Percentiles rank a stretch among this genome's conserved stretches.
These are phyloP conservation scores for Vigna hirtella DNA, from an alignment of 306 rosid genomes.

Conservation along the genomic window DNA sequence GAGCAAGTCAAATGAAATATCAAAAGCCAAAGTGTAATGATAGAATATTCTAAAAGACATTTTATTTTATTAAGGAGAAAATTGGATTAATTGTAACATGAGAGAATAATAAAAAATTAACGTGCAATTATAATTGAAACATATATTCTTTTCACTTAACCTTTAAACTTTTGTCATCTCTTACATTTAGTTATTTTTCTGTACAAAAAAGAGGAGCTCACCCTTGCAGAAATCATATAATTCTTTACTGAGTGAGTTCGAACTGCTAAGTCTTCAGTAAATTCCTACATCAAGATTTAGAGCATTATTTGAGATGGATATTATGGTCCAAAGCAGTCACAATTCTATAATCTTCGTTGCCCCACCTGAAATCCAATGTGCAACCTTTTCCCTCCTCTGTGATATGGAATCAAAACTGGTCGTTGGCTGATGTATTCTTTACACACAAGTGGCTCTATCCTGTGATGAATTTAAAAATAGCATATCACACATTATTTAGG, in stretches of 20 bases:
- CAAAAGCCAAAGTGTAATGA: neutral
- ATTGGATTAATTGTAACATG: neutral
- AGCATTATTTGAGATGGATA: conserved; percentile 34
- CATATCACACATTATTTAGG: conserved; percentile 19
- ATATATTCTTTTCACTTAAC: conserved; percentile 5
- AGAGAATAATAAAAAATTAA: neutral
- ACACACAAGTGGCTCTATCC: conserved; percentile 97
- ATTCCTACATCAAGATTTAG: conserved; percentile 64
- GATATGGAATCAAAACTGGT: conserved; percentile 91
- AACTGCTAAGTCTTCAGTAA: conserved; percentile 84
- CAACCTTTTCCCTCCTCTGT: conserved; percentile 95
- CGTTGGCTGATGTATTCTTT: conserved; percentile 76
- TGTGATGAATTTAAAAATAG: conserved; percentile 49
- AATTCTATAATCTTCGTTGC: conserved; percentile 28
- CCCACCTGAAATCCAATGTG: conserved; percentile 92
- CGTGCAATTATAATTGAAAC: neutral
- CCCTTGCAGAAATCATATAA: conserved; percentile 74
- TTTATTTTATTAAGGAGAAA: neutral
- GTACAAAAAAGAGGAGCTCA: conserved; percentile 47
- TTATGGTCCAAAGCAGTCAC: conserved; percentile 30
- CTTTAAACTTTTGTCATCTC: conserved; percentile 16
- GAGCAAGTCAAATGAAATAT: conserved; percentile 18
- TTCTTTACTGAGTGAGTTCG: conserved; percentile 75
- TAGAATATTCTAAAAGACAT: neutral
- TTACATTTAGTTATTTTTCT: neutral